Evolutionary conservation across 768 basidiomycete species (phyloP).

Genomic region (Sporobolomyces roseus): DNA sequence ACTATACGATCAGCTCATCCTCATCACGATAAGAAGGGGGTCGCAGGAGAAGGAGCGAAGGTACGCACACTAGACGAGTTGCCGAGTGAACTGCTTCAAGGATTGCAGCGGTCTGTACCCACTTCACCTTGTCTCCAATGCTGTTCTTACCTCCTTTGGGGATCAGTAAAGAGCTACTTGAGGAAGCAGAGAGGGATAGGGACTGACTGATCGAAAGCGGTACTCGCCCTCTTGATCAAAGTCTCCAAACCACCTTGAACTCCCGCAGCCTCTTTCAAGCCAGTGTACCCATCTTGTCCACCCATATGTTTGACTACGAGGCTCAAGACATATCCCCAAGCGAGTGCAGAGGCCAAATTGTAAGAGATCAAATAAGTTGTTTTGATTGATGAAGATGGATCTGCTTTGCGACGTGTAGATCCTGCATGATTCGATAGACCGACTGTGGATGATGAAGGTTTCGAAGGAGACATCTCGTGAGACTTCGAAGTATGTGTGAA

Average conservation of each 20-base stretch:
- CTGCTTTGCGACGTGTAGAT: no score
- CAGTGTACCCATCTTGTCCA: conserved; percentile 46
- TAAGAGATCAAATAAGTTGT: conserved; percentile 66
- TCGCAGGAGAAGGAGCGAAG: conserved; percentile 66
- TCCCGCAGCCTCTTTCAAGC: conserved; percentile 11
- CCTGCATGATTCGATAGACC: no score
- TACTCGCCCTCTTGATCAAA: conserved; percentile 42
- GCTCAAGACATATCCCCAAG: conserved; percentile 70
- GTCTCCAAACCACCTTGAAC: conserved; percentile 44
- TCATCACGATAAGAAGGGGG: conserved; percentile 63
- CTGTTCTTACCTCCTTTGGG: not conserved
- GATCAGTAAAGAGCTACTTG: no score
- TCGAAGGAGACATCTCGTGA: no score
- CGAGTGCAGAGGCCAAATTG: conserved; percentile 68
- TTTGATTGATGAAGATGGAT: not conserved
- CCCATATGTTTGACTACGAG: conserved; percentile 45
- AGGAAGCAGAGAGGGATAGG: not conserved
- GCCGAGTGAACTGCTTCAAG: conserved; percentile 80
- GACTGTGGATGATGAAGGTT: no score
- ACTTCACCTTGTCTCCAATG: conserved; percentile 52
- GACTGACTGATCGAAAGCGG: conserved; percentile 18
- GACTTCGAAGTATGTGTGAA: no score
- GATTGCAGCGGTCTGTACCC: conserved; percentile 76
- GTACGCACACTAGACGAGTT: conserved; percentile 70
- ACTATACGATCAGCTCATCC: conserved; percentile 54